A percentile compares a stretch with the other conserved stretches of the same genome.
Conservation (phyloP, 805 yeast genomes). For the Wilhelminamyces savonicus region DNA sequence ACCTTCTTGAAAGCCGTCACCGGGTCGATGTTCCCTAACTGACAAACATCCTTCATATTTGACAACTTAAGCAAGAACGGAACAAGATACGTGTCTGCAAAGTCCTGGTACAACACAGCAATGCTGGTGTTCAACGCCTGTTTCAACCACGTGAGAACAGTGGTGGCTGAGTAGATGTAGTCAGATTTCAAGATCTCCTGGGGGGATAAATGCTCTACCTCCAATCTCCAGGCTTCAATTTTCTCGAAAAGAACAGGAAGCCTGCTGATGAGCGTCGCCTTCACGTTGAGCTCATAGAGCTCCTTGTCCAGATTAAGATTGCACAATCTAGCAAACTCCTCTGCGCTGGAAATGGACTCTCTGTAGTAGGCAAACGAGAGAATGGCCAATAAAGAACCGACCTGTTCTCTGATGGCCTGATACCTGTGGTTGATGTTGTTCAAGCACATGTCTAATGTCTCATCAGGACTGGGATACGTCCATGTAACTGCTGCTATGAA, state of each 20-base stretch:
- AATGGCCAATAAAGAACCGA: constrained; percentile 55
- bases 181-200: constrained; percentile 54
- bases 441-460: constrained; percentile 38
- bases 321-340: constrained; percentile 34
- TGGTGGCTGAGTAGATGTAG: constrained; percentile 59
- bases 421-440: constrained; percentile 57
- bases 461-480: constrained; percentile 47
- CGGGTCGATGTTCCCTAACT: constrained; percentile 56
- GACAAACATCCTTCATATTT: constrained; percentile 74
- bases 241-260: constrained; percentile 40
- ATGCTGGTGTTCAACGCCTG: constrained; percentile 49
- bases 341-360: constrained; percentile 34
- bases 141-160: constrained; percentile 55
- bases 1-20: constrained; percentile 36
- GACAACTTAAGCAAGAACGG: constrained; percentile 66
- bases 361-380: constrained; percentile 36
- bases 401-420: constrained; percentile 61
- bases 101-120: constrained; percentile 47
- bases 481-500: constrained; percentile 46
- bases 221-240: constrained; percentile 37
- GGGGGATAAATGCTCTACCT: constrained; percentile 33
- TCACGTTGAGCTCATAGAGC: constrained; percentile 11
- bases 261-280: constrained; percentile 22
- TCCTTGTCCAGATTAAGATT: constrained; percentile 1
- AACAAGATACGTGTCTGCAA: constrained; percentile 43